phyloP scores from a whole-genome alignment of 495 filamentous ascomycete species.

The Aspergillus sparsus region DNA sequence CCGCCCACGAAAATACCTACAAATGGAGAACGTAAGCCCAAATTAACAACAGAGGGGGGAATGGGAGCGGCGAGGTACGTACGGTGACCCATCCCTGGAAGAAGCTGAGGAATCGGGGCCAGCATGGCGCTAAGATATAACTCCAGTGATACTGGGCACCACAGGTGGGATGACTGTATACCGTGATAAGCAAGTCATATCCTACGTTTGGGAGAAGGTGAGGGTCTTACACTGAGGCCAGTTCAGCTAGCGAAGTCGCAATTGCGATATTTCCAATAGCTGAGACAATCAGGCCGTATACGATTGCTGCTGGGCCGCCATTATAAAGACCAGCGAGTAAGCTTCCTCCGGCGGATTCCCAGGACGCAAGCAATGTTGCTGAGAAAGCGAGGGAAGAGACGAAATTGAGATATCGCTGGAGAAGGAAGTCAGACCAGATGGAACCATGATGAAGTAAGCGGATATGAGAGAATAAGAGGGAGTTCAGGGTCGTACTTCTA shows the following conservation, averaged over 20 bases:
- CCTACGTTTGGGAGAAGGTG: not conserved
- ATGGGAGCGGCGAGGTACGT: not conserved
- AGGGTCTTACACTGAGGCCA: conserved; percentile 38
- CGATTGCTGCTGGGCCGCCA: conserved; percentile 33
- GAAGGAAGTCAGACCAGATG: conserved; percentile 5
- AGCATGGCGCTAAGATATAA: conserved; percentile 42
- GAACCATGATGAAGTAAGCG: not conserved
- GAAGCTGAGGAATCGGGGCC: conserved; percentile 44
- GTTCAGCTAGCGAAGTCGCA: conserved; percentile 34
- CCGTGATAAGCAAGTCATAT: not conserved
- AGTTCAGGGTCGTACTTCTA: conserved; percentile 22
- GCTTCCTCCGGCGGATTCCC: conserved; percentile 35
- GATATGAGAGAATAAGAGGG: not conserved
- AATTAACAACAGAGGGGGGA: conserved; percentile 22
- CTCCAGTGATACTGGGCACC: conserved; percentile 53
- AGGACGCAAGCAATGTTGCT: conserved; percentile 37
- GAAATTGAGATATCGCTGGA: conserved; percentile 39
- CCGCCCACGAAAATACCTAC: conserved; percentile 40
- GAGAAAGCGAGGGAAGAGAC: conserved; percentile 39
- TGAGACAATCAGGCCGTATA: conserved; percentile 35
- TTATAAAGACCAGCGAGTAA: conserved; percentile 33
- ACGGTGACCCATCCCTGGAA: conserved; percentile 45
- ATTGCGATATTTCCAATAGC: conserved; percentile 31
- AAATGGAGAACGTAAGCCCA: conserved; percentile 34
- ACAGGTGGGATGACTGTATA: conserved; percentile 33